phyloP scores from a whole-genome alignment of 2,329 filamentous ascomycete species.

The Cercospora zeina region DNA sequence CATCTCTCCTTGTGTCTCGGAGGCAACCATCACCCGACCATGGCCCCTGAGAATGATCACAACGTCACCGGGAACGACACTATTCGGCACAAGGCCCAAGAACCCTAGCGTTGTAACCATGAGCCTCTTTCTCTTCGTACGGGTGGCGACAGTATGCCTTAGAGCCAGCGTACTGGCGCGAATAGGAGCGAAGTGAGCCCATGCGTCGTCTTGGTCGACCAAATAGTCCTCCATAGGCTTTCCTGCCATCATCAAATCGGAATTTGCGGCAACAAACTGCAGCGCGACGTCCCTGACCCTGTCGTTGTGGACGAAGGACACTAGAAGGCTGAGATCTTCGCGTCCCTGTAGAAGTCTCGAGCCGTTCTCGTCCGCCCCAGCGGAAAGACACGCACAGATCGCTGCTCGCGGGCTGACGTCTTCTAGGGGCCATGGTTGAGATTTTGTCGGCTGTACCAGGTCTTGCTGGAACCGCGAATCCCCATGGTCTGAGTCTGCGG shows the following conservation, averaged over 20 bases:
- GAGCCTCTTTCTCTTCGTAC: not conserved
- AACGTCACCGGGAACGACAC: not conserved
- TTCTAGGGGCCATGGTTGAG: not conserved
- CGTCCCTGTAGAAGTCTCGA: not conserved
- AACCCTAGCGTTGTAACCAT: not conserved
- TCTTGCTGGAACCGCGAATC: not conserved
- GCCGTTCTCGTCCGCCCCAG: not conserved
- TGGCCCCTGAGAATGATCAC: not conserved
- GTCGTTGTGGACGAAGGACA: not conserved
- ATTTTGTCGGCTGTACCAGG: not conserved
- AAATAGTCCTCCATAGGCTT: not conserved
- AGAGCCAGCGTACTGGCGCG: not conserved
- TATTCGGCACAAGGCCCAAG: not conserved
- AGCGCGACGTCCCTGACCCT: not conserved
- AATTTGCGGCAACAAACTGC: not conserved
- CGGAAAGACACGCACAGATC: not conserved
- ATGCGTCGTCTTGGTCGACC: not conserved
- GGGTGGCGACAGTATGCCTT: not conserved
- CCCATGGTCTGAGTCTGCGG: not conserved
- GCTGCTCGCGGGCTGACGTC: not conserved
- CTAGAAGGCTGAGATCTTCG: not conserved
- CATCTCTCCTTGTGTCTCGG: not conserved
- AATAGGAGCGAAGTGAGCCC: not conserved
- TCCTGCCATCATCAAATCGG: not conserved
- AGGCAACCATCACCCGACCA: not conserved